A percentile compares a stretch with the other conserved stretches of the same genome.
Evolutionary conservation across 805 yeast species (phyloP).

Genomic region (Metschnikowia arizonensis): DNA sequence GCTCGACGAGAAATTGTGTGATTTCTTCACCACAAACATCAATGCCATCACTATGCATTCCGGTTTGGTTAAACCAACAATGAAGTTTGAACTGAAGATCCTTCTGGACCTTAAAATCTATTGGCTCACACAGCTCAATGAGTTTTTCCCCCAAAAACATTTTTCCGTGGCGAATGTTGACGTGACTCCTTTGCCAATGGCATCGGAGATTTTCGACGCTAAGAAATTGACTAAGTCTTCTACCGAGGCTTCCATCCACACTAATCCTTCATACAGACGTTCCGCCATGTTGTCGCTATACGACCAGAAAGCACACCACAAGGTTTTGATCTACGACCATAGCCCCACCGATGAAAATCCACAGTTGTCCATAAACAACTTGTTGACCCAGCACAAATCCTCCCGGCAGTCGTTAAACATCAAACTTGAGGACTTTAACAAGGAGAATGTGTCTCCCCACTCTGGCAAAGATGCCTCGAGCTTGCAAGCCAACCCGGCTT

Average conservation of each 20-base stretch:
- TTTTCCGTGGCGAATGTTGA: conserved; percentile 14
- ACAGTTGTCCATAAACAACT: conserved; percentile 35
- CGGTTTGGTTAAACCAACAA: conserved; percentile 23
- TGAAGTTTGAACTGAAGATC: conserved; percentile 36
- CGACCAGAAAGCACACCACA: conserved; percentile 35
- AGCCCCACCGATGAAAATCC: conserved; percentile 29
- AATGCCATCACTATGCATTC: conserved; percentile 37
- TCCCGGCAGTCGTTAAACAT: conserved; percentile 31
- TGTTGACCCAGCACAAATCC: conserved; percentile 37
- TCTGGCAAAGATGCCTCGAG: background rate
- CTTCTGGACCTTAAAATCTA: conserved; percentile 38
- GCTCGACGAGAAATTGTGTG: conserved; percentile 30
- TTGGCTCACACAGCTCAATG: conserved; percentile 32
- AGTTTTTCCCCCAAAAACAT: conserved; percentile 29
- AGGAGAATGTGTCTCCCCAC: conserved; percentile 8
- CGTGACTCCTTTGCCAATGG: conserved; percentile 22
- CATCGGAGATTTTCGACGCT: conserved; percentile 21
- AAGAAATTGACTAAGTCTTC: conserved; percentile 28
- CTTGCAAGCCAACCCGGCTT: background rate
- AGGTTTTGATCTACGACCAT: conserved; percentile 31
- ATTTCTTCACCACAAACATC: conserved; percentile 45
- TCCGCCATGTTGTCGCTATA: conserved; percentile 44
- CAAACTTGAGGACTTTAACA: conserved; percentile 23
- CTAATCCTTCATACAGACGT: conserved; percentile 42
- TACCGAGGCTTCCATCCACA: conserved; percentile 38